Evolutionary conservation across 371 early-diverging fungal genomes (phyloP), one percentile per base, ranked within the genome.

Genomic region (Syncephalis fuscata): DNA sequence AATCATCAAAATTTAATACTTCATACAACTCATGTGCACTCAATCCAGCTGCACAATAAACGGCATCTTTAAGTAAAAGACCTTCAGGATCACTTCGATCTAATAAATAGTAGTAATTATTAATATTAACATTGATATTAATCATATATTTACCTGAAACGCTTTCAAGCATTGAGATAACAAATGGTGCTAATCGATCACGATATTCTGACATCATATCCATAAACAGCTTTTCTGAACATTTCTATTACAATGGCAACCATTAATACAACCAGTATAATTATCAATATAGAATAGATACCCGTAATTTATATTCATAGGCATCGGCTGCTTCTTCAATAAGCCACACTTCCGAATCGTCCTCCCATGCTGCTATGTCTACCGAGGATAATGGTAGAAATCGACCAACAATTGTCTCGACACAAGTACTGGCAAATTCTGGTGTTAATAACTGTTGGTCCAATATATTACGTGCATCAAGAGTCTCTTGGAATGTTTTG

Each of bases 291-390:
- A 27, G 41, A 39, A 16, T 39, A 63, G 67, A 39, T 64, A 76
- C 78, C 49, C 91, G 58, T 43, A 88, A 54, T 49, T 81, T 81
- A 60, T 74, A 89, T 52, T 78, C 82, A 85, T 88, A 91, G 39
- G 82, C 79, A 54, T 91, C 90, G 9, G 84, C 70, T 48, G 85
- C 88, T 17, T 85, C 76, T 14, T 79, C 77, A 39, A 71, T 66
- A 9, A 82, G 62, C 80, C 85, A 94, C 2, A 69, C 74, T 63
- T 94, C 92, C 3, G 92, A 88, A 54, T 83, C 85, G 1, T 82
- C 76, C 44, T 84, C 78, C 92, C 91, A 92, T 55, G 63, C 62
- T 22, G 63, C 68, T 49, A 89, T 59, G 57, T 92, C 92, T 9
- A 61, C 67, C 0, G 70, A 65, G 17, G 70, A 70, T 24, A 88